These are phyloP conservation scores for Phytopythium litorale DNA, from an alignment of 352 stramenopile genomes.

Conservation along the genomic window DNA sequence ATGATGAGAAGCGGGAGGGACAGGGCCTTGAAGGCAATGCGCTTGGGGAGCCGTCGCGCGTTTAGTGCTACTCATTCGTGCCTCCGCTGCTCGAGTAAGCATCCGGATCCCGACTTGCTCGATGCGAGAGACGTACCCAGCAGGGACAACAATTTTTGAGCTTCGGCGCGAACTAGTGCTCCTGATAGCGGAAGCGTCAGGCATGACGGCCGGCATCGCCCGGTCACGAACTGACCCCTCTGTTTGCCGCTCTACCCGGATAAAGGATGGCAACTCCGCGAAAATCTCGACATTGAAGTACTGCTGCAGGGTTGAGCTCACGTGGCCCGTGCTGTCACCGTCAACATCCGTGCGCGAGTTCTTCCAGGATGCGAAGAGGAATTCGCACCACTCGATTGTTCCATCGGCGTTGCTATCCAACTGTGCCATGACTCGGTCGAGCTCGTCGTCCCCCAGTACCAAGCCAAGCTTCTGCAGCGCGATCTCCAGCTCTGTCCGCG, in stretches of 20 bases:
- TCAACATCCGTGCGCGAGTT: slow-evolving; percentile 14
- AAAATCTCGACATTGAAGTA: slow-evolving; percentile 45
- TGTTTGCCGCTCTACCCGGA: slow-evolving; percentile 13
- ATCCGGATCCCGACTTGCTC: slow-evolving; percentile 39
- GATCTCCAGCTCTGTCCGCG: slow-evolving; percentile 40
- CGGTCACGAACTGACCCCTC: neutral
- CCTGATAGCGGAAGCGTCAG: neutral
- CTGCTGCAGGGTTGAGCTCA: slow-evolving; percentile 12
- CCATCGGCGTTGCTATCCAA: slow-evolving; percentile 35
- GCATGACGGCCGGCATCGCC: neutral
- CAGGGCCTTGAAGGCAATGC: neutral
- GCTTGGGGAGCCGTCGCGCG: slow-evolving; percentile 2
- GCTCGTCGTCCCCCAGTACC: slow-evolving; percentile 23
- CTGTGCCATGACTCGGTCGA: slow-evolving; percentile 22
- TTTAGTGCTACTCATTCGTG: slow-evolving; percentile 19
- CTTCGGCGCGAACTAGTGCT: neutral
- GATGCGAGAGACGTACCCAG: slow-evolving; percentile 25
- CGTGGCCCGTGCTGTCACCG: neutral
- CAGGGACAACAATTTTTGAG: neutral
- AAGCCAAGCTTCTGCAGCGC: slow-evolving; percentile 53
- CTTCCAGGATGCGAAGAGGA: slow-evolving; percentile 31
- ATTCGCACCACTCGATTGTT: slow-evolving; percentile 44
- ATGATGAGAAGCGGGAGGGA: neutral
- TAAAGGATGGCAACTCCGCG: slow-evolving; percentile 33
- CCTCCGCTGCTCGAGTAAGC: slow-evolving; percentile 34